These are phyloP conservation scores for Fallopia convolvulus DNA, from an alignment of 148 eudicot genomes.

Conservation along the genomic window DNA sequence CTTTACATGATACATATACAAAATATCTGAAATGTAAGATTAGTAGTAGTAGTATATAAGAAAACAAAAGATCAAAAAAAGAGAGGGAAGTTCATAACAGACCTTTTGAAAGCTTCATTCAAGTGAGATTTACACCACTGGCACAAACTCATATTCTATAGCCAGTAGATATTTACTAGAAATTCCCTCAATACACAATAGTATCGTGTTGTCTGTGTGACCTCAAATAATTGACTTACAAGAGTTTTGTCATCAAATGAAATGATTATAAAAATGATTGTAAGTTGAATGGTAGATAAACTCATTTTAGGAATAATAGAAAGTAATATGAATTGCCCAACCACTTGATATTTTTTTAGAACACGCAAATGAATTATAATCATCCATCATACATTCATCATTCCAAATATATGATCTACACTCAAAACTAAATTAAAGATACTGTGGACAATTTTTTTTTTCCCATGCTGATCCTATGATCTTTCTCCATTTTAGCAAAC, in stretches of 20 bases:
- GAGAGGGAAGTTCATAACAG: too few species aligned
- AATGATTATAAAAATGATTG: too few species aligned
- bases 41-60: background rate
- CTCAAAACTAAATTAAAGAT: background rate
- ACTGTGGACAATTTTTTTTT: background rate
- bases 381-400: too few species aligned
- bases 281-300: background rate
- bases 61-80: background rate
- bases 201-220: background rate
- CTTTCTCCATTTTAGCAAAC: background rate
- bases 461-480: background rate
- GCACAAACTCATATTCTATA: background rate
- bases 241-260: too few species aligned
- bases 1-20: background rate
- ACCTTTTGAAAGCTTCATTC: background rate
- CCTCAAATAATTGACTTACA: too few species aligned
- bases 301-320: background rate
- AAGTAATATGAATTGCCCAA: background rate
- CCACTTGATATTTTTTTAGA: background rate
- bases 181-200: background rate
- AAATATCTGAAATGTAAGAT: background rate
- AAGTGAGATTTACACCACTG: background rate
- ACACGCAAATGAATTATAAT: too few species aligned
- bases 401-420: too few species aligned
- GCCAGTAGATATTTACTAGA: background rate